Evolutionary conservation across 139 green algal genomes (phyloP).

Genomic region (Spirogloea muscicola): DNA sequence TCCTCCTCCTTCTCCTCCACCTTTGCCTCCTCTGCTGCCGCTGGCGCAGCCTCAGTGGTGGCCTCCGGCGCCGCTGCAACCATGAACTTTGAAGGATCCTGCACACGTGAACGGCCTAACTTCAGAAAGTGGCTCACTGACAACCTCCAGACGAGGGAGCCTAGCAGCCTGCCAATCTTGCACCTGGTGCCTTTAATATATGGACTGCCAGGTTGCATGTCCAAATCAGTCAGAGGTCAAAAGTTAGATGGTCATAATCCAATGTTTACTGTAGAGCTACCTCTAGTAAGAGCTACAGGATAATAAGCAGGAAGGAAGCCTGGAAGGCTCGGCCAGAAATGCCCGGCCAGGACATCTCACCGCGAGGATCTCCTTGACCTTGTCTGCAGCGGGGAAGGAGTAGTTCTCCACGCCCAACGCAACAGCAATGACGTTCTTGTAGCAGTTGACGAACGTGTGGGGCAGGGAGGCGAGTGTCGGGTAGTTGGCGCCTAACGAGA

Average conservation of each 20-base stretch:
- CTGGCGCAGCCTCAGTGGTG: not conserved
- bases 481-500: slow-evolving; percentile 78
- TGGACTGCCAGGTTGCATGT: too few species aligned
- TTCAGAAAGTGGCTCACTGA: too few species aligned
- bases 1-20: slow-evolving; percentile 8
- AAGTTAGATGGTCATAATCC: too few species aligned
- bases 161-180: too few species aligned
- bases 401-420: slow-evolving; percentile 40
- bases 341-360: not conserved
- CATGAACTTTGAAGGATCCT: slow-evolving; percentile 10
- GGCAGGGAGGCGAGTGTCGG: slow-evolving; percentile 85
- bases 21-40: not conserved
- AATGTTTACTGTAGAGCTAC: too few species aligned
- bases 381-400: slow-evolving; percentile 50
- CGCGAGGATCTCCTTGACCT: slow-evolving; percentile 54
- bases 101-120: too few species aligned
- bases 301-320: not conserved
- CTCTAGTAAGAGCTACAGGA: not conserved
- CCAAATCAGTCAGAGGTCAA: too few species aligned
- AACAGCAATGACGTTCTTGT: slow-evolving; percentile 98
- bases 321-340: not conserved
- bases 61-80: not conserved
- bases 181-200: too few species aligned
- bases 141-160: too few species aligned
- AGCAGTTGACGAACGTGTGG: slow-evolving; percentile 92